These are phyloP conservation scores for Neostapfia colusana DNA, from an alignment of 176 grass and related monocot species.

Conservation along the genomic window DNA sequence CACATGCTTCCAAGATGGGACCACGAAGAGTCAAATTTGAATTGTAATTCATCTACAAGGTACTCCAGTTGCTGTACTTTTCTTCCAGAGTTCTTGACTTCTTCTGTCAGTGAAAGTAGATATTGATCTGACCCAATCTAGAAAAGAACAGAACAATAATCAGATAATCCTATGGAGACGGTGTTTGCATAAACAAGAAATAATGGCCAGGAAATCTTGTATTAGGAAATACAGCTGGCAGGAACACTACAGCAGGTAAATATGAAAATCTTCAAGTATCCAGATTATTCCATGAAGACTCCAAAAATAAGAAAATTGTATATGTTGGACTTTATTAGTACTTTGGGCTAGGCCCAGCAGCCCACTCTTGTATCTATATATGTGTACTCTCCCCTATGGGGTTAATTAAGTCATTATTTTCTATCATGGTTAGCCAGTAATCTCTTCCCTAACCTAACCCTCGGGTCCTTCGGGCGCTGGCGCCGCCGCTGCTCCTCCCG, in stretches of 20 bases:
- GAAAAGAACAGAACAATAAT: slow-evolving; percentile 41
- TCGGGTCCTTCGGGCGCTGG: too few relatives aligned
- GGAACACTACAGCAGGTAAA: slow-evolving; percentile 14
- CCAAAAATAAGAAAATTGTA: background rate
- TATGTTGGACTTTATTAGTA: too few relatives aligned
- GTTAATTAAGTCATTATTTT: too few relatives aligned
- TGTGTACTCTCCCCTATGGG: too few relatives aligned
- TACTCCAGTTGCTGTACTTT: slow-evolving; percentile 61
- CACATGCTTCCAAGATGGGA: slow-evolving; percentile 34
- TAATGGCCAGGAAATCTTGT: background rate
- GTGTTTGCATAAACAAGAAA: slow-evolving; percentile 17
- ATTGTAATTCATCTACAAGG: slow-evolving; percentile 64
- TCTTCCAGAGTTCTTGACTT: slow-evolving; percentile 59
- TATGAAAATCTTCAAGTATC: slow-evolving; percentile 9
- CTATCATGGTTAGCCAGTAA: too few relatives aligned
- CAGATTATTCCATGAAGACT: background rate
- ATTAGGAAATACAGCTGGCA: background rate
- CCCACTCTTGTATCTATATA: too few relatives aligned
- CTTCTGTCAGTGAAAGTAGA: slow-evolving; percentile 60
- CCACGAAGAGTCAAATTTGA: slow-evolving; percentile 49
- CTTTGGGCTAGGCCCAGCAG: too few relatives aligned
- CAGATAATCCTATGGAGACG: slow-evolving; percentile 16
- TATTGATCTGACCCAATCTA: slow-evolving; percentile 70
- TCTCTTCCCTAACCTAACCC: too few relatives aligned
- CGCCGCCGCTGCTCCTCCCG: too few relatives aligned